Evolutionary conservation across 805 yeast genomes (phyloP).

Genomic region (Saccharomycodes ludwigii): DNA sequence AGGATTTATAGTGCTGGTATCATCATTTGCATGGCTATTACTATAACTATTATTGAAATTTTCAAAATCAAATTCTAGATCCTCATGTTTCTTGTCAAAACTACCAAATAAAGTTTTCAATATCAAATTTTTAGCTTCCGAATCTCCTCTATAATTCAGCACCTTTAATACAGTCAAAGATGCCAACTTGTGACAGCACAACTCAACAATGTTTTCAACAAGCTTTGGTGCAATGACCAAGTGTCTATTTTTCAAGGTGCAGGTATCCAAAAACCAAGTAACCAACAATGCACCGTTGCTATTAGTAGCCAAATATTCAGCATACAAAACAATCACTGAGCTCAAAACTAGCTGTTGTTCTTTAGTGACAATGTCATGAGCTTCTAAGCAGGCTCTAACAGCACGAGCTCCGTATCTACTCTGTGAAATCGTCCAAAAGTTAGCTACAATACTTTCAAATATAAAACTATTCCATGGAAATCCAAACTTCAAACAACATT

Average conservation of each 20-base stretch:
- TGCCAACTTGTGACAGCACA: constrained; percentile 77
- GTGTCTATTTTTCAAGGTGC: constrained; percentile 53
- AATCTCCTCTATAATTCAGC: constrained; percentile 55
- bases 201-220: constrained; percentile 44
- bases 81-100: no score
- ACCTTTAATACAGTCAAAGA: constrained; percentile 72
- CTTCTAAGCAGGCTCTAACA: constrained; percentile 83
- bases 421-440: constrained; percentile 69
- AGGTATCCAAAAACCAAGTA: constrained; percentile 91
- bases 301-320: constrained; percentile 69
- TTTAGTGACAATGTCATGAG: constrained; percentile 43
- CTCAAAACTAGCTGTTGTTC: constrained; percentile 67
- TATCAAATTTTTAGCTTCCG: constrained; percentile 45
- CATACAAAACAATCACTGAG: constrained; percentile 63
- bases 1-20: constrained; percentile 5
- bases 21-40: constrained; percentile 14
- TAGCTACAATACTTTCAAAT: constrained; percentile 66
- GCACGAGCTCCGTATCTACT: constrained; percentile 95
- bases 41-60: constrained; percentile 7
- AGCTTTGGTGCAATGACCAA: constrained; percentile 50
- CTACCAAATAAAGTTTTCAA: constrained; percentile 59
- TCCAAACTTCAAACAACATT: constrained; percentile 85
- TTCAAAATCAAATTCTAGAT: no score
- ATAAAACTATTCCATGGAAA: constrained; percentile 83
- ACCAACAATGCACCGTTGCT: constrained; percentile 80